Evolutionary conservation across 2,329 filamentous ascomycete genomes (phyloP).

Genomic region (Botrytis tulipae): DNA sequence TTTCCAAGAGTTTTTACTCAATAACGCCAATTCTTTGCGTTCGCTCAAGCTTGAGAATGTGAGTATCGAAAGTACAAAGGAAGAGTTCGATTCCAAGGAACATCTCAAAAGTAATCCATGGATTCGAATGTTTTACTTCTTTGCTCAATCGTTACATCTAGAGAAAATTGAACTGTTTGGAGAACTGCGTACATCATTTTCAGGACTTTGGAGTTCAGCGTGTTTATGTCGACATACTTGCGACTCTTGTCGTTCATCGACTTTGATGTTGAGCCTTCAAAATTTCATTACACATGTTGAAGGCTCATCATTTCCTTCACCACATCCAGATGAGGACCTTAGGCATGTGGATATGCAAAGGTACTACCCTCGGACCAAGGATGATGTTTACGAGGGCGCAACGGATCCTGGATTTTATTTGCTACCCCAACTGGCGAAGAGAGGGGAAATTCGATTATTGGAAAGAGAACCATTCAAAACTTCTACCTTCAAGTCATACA

Average conservation of each 20-base stretch:
- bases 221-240: no score
- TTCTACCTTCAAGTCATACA: background rate
- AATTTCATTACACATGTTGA: background rate
- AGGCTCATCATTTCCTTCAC: background rate
- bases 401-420: background rate
- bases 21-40: background rate
- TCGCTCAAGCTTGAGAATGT: background rate
- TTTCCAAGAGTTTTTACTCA: background rate
- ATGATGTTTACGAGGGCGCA: no score
- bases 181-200: background rate
- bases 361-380: background rate
- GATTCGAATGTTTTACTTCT: constrained; percentile 5
- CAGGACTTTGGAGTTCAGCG: background rate
- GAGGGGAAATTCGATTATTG: background rate
- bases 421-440: background rate
- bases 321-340: background rate
- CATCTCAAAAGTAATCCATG: background rate
- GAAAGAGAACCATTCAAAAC: background rate
- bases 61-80: background rate
- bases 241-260: no score
- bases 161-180: background rate
- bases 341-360: background rate
- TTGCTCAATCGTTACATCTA: background rate
- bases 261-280: background rate
- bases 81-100: background rate